phyloP scores from a whole-genome alignment of 2,329 filamentous ascomycete species.

The Didymella glomerata region DNA sequence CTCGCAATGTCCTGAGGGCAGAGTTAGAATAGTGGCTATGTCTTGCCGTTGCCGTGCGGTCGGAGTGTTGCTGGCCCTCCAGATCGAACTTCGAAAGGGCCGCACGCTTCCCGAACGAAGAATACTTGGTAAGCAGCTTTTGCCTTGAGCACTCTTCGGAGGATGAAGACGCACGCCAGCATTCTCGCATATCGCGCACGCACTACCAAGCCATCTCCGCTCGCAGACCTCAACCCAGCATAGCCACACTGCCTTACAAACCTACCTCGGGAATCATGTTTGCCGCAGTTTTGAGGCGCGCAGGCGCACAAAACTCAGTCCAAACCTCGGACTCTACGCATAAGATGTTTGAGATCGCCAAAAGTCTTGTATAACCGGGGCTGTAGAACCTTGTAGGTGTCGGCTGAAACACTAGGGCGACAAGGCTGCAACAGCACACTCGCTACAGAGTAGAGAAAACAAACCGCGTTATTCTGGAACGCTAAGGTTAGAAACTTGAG shows the following conservation, averaged over 20 bases:
- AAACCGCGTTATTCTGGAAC: slow-evolving; percentile 8
- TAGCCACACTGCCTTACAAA: slow-evolving; percentile 1
- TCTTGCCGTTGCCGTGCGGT: background rate
- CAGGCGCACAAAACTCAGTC: slow-evolving; percentile 1
- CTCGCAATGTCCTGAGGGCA: too few species aligned
- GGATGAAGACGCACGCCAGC: background rate
- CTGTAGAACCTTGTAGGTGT: slow-evolving; percentile 11
- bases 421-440: slow-evolving; percentile 26
- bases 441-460: background rate
- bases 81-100: background rate
- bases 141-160: background rate
- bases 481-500: slow-evolving; percentile 13
- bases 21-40: background rate
- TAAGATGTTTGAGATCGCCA: slow-evolving; percentile 31
- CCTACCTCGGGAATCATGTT: background rate
- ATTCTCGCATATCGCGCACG: slow-evolving; percentile 1
- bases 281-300: slow-evolving; percentile 4
- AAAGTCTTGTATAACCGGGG: background rate
- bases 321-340: slow-evolving; percentile 12
- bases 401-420: slow-evolving; percentile 39
- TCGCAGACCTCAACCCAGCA: background rate
- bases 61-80: background rate
- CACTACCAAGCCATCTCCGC: background rate
- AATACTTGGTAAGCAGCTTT: background rate
- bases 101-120: background rate